Evolutionary conservation across 768 basidiomycete species (phyloP), one percentile per base, ranked within the genome.

Genomic region (Suillus bovinus): DNA sequence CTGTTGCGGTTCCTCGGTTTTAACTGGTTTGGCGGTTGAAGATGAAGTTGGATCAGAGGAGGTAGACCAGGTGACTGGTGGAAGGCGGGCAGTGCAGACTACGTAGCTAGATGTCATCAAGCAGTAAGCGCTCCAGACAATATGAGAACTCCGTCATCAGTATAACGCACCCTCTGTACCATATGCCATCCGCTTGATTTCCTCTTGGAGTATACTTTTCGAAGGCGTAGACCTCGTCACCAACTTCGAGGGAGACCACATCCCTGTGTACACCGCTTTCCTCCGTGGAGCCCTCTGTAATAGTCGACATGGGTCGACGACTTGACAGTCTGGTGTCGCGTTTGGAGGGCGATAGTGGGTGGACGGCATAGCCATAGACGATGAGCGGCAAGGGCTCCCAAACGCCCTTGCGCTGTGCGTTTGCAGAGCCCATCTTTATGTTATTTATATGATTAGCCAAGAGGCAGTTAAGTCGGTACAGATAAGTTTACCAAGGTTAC

Each of bases 211-310:
- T 87, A 74, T 94, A 96, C 71, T 89, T 89, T 78, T 99, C 96
- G 70, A 98, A 98, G 20, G 95, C 94, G 76, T 98, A 98, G 38
- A 99, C 88, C 72, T 98, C 96, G 74, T 97, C 96, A 53, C 96
- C 96, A 33, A 98, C 90, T 68, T 97, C 95, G 61, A 99, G 83
- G 7, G 89, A 83, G 38, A 94, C 93, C 27, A 93, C 88, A 64
- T 93, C 91, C 59, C 86, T 81, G 77, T 88, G 82, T 0, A 85
- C 81, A 44, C 82, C 79, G 41, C 86, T 81, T 46, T 90, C 89
- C 59, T 87, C 88, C 22, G 83, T 81, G 3, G 82, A 80, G 24
- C 65, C 74, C 59, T 82, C 81, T 4, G 81, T 83, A 57, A 77
- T 79, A 3, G 76, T 76, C 33, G 82, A 80, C 66, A 75, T 64